Base-by-base conservation (phyloP, 2,329 filamentous ascomycete genomes). In the Albophoma yamanashiensis region DNA sequence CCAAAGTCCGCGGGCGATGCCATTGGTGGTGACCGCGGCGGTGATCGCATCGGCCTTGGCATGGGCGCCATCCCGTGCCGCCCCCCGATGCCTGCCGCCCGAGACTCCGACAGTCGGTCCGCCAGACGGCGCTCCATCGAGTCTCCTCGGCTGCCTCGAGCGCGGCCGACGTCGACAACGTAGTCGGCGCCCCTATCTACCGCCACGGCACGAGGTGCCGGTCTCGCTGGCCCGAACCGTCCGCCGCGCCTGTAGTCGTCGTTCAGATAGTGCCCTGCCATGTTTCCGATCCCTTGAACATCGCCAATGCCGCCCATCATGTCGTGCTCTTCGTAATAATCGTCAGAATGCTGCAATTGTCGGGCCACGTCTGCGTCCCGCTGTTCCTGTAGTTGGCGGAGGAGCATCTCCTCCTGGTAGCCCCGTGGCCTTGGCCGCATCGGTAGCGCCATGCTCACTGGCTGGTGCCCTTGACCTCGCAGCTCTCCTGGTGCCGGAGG, bases 231-330 rank as follows among this genome's bases (percentile, higher is more conserved):
- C 34, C 47, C 60, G 14, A 57, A 55, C 27, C 56, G 58, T 45
- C 58, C 61, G 27, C 43, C 43, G 56, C 58, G 58, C 55, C 76
- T 72, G 62, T 84, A 86, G 62, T 84, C 77, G 36, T 87, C 82
- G 61, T 85, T 85, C 78, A 85, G 79, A 66, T 85, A 83, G 65
- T 87, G 83, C 17, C 75, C 77, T 1, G 77, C 75, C 15, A 79
- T 74, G 62, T 85, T 85, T 27, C 81, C 81, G 20, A 81, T 70
- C 2, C 76, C 77, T 34, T 76, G 67, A 17, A 72, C 62, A 40
- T 75, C 73, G n/a, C 69, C 73, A 55, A 73, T 68, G 14, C 69
- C 73, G 39, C 67, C 69, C 40, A 64, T 64, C 9, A 64, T 62
- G 38, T 71, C 67, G 34, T 74, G 76, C 34, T 73, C 74, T n/a